A percentile compares a stretch with the other conserved stretches of the same genome.
phyloP scores from a whole-genome alignment of 108 stramenopile species.

The Cyclostephanos tholiformis region DNA sequence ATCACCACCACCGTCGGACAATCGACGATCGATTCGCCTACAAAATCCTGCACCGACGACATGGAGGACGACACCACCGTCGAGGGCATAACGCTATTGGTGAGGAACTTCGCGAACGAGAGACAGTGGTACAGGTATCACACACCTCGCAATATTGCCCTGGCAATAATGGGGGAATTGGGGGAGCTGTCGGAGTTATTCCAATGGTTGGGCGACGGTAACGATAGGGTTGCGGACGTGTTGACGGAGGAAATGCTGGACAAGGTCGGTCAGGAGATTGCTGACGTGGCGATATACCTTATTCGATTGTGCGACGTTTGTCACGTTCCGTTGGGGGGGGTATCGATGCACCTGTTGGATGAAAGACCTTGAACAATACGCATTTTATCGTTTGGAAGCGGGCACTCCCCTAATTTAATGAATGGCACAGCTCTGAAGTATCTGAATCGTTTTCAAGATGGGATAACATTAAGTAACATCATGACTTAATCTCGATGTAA shows the following conservation, averaged over 20 bases:
- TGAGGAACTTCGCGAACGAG: conserved; percentile 67
- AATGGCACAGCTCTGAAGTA: neutral
- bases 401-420: neutral
- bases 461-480: too few species aligned
- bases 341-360: conserved; percentile 14
- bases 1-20: conserved; percentile 78
- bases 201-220: conserved; percentile 82
- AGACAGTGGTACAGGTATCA: conserved; percentile 83
- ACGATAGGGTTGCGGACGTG: conserved; percentile 2
- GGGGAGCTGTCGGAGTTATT: conserved; percentile 92
- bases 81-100: conserved; percentile 36
- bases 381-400: neutral
- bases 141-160: conserved; percentile 82
- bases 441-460: neutral
- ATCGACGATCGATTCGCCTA: conserved; percentile 52
- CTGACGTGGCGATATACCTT: conserved; percentile 92
- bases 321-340: conserved; percentile 37
- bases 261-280: conserved; percentile 88
- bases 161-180: conserved; percentile 89
- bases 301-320: conserved; percentile 79
- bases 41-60: conserved; percentile 21
- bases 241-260: conserved; percentile 53
- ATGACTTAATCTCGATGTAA: neutral
- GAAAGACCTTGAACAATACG: neutral
- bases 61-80: conserved; percentile 30